Percentiles rank a stretch among this genome's conserved stretches.
These are phyloP conservation scores for Abortiporus biennis DNA, from an alignment of 1,284 basidiomycete species.

Conservation along the genomic window DNA sequence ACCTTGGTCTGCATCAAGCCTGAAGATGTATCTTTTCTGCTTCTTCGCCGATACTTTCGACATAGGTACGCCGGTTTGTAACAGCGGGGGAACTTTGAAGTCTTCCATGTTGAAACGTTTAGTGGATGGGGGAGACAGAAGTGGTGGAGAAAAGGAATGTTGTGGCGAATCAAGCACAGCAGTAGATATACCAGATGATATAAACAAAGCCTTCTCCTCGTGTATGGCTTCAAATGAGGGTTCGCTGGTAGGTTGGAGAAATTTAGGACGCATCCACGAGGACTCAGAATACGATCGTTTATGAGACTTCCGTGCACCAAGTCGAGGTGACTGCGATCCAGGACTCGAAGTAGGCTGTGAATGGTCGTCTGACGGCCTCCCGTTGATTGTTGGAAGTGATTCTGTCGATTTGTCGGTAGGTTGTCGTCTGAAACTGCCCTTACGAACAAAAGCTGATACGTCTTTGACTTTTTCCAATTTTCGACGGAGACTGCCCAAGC, in stretches of 20 bases:
- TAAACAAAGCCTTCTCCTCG: background rate
- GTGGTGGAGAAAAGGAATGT: background rate
- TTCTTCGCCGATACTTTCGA: constrained; percentile 87
- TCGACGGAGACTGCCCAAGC: constrained; percentile 21
- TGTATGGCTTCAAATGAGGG: background rate
- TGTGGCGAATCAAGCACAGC: background rate
- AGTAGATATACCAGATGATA: background rate
- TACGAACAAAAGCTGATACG: constrained; percentile 17
- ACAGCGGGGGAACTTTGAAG: constrained; percentile 40
- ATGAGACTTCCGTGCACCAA: background rate
- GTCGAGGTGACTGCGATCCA: background rate
- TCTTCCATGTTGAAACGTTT: constrained; percentile 24
- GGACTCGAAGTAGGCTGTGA: background rate
- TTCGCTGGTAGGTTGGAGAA: background rate
- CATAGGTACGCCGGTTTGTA: constrained; percentile 69
- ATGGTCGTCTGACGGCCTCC: background rate
- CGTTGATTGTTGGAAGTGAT: background rate
- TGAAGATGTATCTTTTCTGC: constrained; percentile 70
- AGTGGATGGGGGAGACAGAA: constrained; percentile 10
- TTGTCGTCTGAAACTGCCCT: constrained; percentile 18
- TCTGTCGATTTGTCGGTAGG: constrained; percentile 3
- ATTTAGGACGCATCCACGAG: background rate
- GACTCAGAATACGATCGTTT: background rate
- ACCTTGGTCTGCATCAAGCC: constrained; percentile 74
- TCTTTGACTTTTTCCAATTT: constrained; percentile 22